These are phyloP conservation scores for Plasmodium gallinaceum DNA, from an alignment of 169 alveolate genomes.

Conservation along the genomic window DNA sequence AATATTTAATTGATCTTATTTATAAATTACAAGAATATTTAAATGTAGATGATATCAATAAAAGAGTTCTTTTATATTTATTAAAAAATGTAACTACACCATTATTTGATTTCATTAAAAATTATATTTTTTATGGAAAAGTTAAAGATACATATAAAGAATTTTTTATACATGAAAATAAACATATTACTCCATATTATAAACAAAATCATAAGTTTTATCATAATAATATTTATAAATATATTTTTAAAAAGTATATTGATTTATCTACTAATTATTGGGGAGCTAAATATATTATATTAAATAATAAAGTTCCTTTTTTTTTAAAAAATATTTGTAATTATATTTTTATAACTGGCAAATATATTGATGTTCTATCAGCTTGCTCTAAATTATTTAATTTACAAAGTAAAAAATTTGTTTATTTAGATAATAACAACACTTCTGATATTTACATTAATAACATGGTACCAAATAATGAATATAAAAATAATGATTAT, in stretches of 20 bases:
- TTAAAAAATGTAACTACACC: slow-evolving; percentile 75
- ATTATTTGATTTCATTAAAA: slow-evolving; percentile 67
- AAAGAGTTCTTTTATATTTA: slow-evolving; percentile 46
- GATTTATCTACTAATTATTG: slow-evolving; percentile 73
- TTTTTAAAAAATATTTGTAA: slow-evolving; percentile 38
- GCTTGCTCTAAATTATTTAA: slow-evolving; percentile 67
- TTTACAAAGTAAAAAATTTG: not conserved
- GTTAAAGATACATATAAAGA: slow-evolving; percentile 66
- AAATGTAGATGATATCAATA: slow-evolving; percentile 59
- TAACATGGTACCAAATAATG: not conserved
- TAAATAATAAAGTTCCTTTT: slow-evolving; percentile 44
- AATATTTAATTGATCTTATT: slow-evolving; percentile 53
- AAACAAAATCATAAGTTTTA: slow-evolving; percentile 62
- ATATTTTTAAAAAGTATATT: slow-evolving; percentile 64
- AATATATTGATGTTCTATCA: slow-evolving; percentile 56
- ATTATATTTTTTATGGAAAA: slow-evolving; percentile 66
- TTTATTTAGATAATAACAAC: not conserved
- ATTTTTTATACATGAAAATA: slow-evolving; percentile 74
- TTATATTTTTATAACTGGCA: slow-evolving; percentile 69
- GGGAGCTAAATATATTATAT: slow-evolving; percentile 73
- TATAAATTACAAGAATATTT: slow-evolving; percentile 69
- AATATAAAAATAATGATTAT: not conserved
- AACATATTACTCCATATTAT: slow-evolving; percentile 69
- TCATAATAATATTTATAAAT: slow-evolving; percentile 56
- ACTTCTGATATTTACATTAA: not conserved